Base-by-base conservation (phyloP, 495 filamentous ascomycete species). In the Talaromyces liani region DNA sequence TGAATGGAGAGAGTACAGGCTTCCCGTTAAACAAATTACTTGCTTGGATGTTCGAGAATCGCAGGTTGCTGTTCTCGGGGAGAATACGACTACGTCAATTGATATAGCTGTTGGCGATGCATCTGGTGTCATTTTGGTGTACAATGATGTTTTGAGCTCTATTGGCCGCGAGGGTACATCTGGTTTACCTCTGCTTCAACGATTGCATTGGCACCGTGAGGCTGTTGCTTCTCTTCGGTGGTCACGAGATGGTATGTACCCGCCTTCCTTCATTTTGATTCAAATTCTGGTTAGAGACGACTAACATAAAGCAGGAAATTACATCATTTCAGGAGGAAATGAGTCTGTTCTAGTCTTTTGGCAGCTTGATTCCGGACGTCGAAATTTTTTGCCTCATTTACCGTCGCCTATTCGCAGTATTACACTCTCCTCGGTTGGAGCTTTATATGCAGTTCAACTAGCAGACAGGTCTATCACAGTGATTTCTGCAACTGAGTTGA, bases 261-360 rank as follows among this genome's bases (percentile, higher is more conserved):
- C 10, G 33, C 64, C 31, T 8, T 25, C 18, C 29, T 41, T 47
- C 61, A 16, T 63, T 49, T 49, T 4, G 20, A 61, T 45, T 45
- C 24, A 8, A 49, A 18, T 36, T 9, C 1, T 39, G 16, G 54
- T 67, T 68, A 53, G 70, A 60, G 7, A 61, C 10, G 24, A 12
- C 56, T 58, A 36, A 58, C n/a, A 22, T 51, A 68, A 65, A 60
- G 22, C 60, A 97, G 92, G 93, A n/a, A 93, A 97, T 68, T 98
- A 98, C 70, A 72, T 98, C 34, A 87, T 98, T 34, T 98, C 94
- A 47, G 94, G 94, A 63, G 95, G 94, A 9, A 82, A 85, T 12
- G 94, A 98, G 73, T 91, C 91, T 1, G 92, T 94, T 4, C 77
- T 99, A 57, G 90, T 97, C 16, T 75, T 97, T n/a, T 99, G 93